Base-by-base conservation (phyloP, 2,329 filamentous ascomycete species). In the Xylaria sp. region DNA sequence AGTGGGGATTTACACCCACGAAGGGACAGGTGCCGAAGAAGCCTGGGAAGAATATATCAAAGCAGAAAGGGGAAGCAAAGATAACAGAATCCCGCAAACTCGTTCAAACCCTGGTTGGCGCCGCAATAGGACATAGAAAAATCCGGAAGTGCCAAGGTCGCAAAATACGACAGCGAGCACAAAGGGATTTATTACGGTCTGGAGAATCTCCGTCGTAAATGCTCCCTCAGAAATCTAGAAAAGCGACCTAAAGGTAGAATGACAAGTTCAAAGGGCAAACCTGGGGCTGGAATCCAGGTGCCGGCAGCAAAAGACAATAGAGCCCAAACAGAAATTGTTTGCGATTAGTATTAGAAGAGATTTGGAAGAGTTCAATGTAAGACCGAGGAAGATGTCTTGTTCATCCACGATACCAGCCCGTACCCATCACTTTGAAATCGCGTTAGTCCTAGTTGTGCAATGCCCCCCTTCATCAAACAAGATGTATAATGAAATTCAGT, bases 1-100 rank as follows among this genome's bases (percentile, higher is more conserved):
- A 61, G n/a, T 69, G 69, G 66, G 55, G 69, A 20, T 39, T 20
- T 6, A 28, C 18, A 13, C 41, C 31, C 9, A 18, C n/a, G n/a
- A 60, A 23, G 56, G 46, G 2, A 41, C 34, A 13, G 10, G 23
- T 15, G 5, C 20, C 20, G 0, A 48, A 13, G 15, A 56, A 46
- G n/a, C n/a, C 20, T 18, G n/a, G 18, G 13, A 20, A 28, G 28
- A 60, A n/a, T n/a, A n/a, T n/a, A n/a, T n/a, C n/a, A 34, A 6
- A 54, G 51, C 23, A 54, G 15, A 13, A n/a, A 12, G 2, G 12
- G 3, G 3, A n/a, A 18, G 31, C 52, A 2, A 13, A n/a, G n/a
- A 12, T 20, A 12, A 6, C 1, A n/a, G 20, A 9, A n/a, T 3
- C 31, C 20, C 8, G 31, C 52, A 55, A 39, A n/a, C 7, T 9